Evolutionary conservation across 2,329 filamentous ascomycete genomes (phyloP).

Genomic region (Paracoccidioides brasiliensis): DNA sequence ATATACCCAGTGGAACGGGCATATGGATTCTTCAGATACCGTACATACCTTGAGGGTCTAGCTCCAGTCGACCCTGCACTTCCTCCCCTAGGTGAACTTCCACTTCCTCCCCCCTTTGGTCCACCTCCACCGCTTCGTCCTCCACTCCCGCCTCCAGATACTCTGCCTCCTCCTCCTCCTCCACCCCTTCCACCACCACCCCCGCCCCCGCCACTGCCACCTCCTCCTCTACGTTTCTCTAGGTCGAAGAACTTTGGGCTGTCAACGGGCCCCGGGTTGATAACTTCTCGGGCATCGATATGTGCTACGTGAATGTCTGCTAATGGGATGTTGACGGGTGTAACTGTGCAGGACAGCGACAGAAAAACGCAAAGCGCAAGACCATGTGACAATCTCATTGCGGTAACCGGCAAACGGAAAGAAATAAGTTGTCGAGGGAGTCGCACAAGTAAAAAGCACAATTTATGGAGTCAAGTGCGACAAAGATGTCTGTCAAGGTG

Average conservation of each 20-base stretch:
- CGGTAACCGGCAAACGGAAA: not conserved
- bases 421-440: not conserved
- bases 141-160: constrained; percentile 6
- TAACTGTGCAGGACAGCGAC: constrained; percentile 18
- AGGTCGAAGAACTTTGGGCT: constrained; percentile 17
- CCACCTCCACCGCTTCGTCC: constrained; percentile 12
- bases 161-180: constrained; percentile 11
- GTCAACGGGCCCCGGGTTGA: not conserved
- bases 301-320: constrained; percentile 10
- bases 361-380: constrained; percentile 16
- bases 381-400: constrained; percentile 22
- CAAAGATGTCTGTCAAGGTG: no score
- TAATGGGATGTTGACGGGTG: constrained; percentile 16
- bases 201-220: constrained; percentile 29
- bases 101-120: not conserved
- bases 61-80: not conserved
- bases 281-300: not conserved
- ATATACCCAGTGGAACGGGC: not conserved
- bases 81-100: not conserved
- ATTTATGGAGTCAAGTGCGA: not conserved
- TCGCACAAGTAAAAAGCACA: not conserved
- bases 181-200: constrained; percentile 16
- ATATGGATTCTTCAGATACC: not conserved
- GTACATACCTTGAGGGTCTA: constrained; percentile 1
- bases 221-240: constrained; percentile 39